Evolutionary conservation across 208 protist species (phyloP).

Genomic region (Leishmania major): DNA sequence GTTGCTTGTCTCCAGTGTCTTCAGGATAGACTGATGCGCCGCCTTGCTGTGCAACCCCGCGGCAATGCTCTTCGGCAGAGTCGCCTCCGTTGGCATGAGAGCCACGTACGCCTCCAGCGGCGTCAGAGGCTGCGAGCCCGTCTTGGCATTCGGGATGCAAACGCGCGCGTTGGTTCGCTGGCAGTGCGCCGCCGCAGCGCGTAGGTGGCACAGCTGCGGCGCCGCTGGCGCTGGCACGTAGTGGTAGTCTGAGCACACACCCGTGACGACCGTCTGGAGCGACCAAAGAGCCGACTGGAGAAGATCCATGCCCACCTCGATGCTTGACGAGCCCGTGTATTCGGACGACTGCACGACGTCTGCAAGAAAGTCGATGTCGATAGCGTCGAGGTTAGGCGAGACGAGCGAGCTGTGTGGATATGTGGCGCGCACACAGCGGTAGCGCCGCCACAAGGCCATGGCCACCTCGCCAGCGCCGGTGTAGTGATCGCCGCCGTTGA

Average conservation of each 20-base stretch:
- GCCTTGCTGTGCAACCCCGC: slow-evolving; percentile 44
- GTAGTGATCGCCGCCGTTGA: slow-evolving; percentile 91
- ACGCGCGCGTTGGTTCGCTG: slow-evolving; percentile 29
- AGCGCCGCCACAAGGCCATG: slow-evolving; percentile 71
- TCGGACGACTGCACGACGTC: slow-evolving; percentile 68
- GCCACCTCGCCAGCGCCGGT: slow-evolving; percentile 81
- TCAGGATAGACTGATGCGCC: slow-evolving; percentile 44
- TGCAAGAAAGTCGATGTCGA: slow-evolving; percentile 70
- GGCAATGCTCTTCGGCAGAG: slow-evolving; percentile 54
- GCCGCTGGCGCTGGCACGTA: slow-evolving; percentile 34
- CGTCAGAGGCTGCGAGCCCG: slow-evolving; percentile 52
- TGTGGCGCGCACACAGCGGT: slow-evolving; percentile 65
- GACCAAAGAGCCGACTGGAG: slow-evolving; percentile 77
- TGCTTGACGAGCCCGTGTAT: slow-evolving; percentile 55
- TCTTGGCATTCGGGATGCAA: slow-evolving; percentile 8
- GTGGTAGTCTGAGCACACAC: slow-evolving; percentile 73
- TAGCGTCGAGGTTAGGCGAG: slow-evolving; percentile 35
- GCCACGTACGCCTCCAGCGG: slow-evolving; percentile 84
- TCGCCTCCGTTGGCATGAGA: slow-evolving; percentile 79
- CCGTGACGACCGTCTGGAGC: slow-evolving; percentile 53
- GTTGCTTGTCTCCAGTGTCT: slow-evolving; percentile 58
- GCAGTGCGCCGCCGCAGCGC: slow-evolving; percentile 57
- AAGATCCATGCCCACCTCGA: slow-evolving; percentile 50
- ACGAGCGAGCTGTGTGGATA: slow-evolving; percentile 62
- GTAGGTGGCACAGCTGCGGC: slow-evolving; percentile 70